Percentiles rank a stretch among this genome's conserved stretches.
phyloP scores from a whole-genome alignment of 1,139 yeast species.

The Blastobotrys apis region DNA sequence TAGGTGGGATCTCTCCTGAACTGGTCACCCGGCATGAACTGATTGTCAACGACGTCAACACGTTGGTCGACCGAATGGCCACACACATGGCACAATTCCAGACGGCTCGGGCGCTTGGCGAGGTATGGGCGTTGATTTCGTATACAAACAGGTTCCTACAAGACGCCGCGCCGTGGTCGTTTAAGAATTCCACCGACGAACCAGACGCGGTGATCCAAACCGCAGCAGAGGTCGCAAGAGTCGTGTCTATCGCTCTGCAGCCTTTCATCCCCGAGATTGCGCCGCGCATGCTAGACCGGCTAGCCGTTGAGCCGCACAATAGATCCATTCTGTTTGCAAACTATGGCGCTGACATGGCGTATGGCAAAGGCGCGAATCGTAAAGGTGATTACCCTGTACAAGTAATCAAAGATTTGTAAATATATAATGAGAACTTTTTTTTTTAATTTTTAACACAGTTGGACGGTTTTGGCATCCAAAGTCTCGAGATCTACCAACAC shows the following conservation, averaged over 20 bases:
- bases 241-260: constrained; percentile 58
- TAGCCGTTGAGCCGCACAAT: constrained; percentile 47
- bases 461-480: constrained; percentile 34
- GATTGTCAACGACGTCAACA: constrained; percentile 32
- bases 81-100: constrained; percentile 46
- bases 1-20: constrained; percentile 8
- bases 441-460: background rate
- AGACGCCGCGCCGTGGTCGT: constrained; percentile 52
- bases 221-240: constrained; percentile 69
- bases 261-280: constrained; percentile 73
- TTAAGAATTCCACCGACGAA: constrained; percentile 20
- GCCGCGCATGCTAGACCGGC: constrained; percentile 52
- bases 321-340: constrained; percentile 42
- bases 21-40: constrained; percentile 15
- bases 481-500: constrained; percentile 62
- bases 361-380: constrained; percentile 45
- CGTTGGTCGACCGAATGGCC: constrained; percentile 40
- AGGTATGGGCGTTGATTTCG: constrained; percentile 60
- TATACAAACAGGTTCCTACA: constrained; percentile 60
- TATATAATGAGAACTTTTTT: constrained; percentile 2
- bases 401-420: constrained; percentile 6
- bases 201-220: constrained; percentile 49
- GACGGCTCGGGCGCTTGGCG: constrained; percentile 51
- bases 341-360: constrained; percentile 47
- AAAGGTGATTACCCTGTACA: constrained; percentile 37